Base-by-base conservation (phyloP, 352 stramenopile genomes). In the Sclerospora graminicola region DNA sequence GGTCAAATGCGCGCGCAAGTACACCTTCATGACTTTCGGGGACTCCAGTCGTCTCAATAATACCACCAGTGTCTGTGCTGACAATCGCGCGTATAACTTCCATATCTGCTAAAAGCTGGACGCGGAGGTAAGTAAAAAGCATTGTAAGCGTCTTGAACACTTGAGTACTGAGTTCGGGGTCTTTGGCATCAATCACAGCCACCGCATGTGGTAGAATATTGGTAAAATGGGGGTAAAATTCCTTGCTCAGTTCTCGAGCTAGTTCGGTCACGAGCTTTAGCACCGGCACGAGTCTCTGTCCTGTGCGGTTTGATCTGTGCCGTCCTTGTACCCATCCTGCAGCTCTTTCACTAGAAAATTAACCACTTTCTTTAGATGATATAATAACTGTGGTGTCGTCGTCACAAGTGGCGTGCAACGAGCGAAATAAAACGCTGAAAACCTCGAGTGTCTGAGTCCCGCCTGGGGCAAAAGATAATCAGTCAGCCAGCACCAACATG, bases 121-220 rank as follows among this genome's bases (percentile, higher is more conserved):
- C 60, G 34, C 81, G 71, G 36, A 95, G 54, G 62, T 88, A 83
- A 46, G 67, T 89, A 52, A 95, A 95, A 23, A 94, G 65, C 70
- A 92, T 89, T 20, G 82, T 80, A 13, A 95, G 65, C 29, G 85
- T 91, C 63, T 94, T 91, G 57, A 95, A 95, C 47, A 94, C 83
- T 41, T 91, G 75, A 5, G 82, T 89, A 31, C 80, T 95, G 15
- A 92, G 51, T 37, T 95, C 85, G 0, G 85, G 85, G 54, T 94
- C 78, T 48, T 87, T 89, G n/a, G n/a, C n/a, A n/a, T n/a, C n/a
- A n/a, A n/a, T n/a, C n/a, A n/a, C n/a, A n/a, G n/a, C n/a, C n/a
- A n/a, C n/a, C n/a, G n/a, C n/a, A n/a, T n/a, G n/a, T n/a, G n/a
- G n/a, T n/a, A n/a, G n/a, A n/a, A n/a, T n/a, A n/a, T n/a, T n/a